Percentiles rank a stretch among this genome's conserved stretches.
Conservation (phyloP, 495 filamentous ascomycete species). For the Talaromyces liani region DNA sequence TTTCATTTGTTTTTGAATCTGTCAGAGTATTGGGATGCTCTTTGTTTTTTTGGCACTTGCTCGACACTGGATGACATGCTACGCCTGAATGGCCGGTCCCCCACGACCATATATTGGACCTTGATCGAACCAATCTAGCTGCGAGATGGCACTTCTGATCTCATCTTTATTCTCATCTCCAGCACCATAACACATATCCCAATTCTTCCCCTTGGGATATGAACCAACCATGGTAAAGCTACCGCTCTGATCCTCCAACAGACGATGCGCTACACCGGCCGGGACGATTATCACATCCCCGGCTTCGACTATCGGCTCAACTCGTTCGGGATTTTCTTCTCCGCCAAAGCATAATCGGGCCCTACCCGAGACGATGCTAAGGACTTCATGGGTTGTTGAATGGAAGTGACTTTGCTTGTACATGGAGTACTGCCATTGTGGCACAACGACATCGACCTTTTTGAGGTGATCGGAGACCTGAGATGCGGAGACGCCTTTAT, state of each 20-base stretch:
- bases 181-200: conserved; percentile 67
- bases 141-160: conserved; percentile 37
- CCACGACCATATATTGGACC: conserved; percentile 55
- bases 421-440: conserved; percentile 65
- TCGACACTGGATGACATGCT: neutral
- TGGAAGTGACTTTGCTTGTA: conserved; percentile 60
- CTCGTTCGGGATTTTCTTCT: conserved; percentile 50
- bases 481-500: conserved; percentile 27
- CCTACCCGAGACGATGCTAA: conserved; percentile 49
- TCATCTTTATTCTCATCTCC: conserved; percentile 37
- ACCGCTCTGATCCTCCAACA: conserved; percentile 47
- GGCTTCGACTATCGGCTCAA: conserved; percentile 45
- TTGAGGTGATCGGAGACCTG: conserved; percentile 47
- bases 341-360: conserved; percentile 61
- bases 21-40: neutral
- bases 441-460: conserved; percentile 43
- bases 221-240: conserved; percentile 60
- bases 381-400: conserved; percentile 57
- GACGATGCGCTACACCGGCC: conserved; percentile 56
- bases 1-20: neutral
- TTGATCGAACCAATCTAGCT: conserved; percentile 46
- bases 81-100: conserved; percentile 42
- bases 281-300: conserved; percentile 63
- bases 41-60: neutral
- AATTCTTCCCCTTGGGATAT: conserved; percentile 50